Percentiles rank a stretch among this genome's conserved stretches.
Evolutionary conservation across 2,329 filamentous ascomycete genomes (phyloP).

Genomic region (Cytospora leucostoma): DNA sequence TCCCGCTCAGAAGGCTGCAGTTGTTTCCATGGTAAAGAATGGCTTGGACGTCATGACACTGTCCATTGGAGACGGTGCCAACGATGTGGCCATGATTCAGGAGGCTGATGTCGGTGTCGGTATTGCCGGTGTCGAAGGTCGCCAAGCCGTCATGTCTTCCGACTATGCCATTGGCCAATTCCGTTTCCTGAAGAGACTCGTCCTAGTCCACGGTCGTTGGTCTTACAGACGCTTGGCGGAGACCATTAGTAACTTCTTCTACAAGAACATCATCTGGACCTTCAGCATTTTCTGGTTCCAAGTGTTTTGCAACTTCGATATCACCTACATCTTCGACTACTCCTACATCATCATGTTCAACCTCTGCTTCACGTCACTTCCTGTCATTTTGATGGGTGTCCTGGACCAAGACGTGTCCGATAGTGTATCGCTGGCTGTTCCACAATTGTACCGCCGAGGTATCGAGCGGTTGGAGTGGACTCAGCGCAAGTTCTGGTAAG

Average conservation of each 20-base stretch:
- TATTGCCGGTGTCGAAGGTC: slow-evolving; percentile 89
- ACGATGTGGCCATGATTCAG: slow-evolving; percentile 97
- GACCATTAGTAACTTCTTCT: slow-evolving; percentile 98
- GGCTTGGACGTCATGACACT: slow-evolving; percentile 95
- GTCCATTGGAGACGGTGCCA: slow-evolving; percentile 89
- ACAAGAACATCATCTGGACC: slow-evolving; percentile 99
- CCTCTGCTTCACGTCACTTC: slow-evolving; percentile 91
- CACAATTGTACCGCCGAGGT: slow-evolving; percentile 90
- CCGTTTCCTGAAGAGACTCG: slow-evolving; percentile 78
- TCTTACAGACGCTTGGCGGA: slow-evolving; percentile 94
- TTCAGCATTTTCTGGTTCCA: slow-evolving; percentile 97
- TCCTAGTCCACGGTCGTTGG: slow-evolving; percentile 91
- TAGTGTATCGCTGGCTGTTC: slow-evolving; percentile 88
- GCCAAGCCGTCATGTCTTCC: slow-evolving; percentile 93
- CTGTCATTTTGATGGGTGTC: slow-evolving; percentile 93
- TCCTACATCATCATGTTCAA: slow-evolving; percentile 98
- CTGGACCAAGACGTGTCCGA: slow-evolving; percentile 97
- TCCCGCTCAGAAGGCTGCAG: slow-evolving; percentile 94
- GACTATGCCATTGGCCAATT: slow-evolving; percentile 97
- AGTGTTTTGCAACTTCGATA: slow-evolving; percentile 93
- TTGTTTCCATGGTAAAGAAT: slow-evolving; percentile 92
- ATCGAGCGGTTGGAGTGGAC: slow-evolving; percentile 98
- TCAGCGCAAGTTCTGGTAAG: slow-evolving; percentile 92
- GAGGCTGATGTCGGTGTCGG: slow-evolving; percentile 96
- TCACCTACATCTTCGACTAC: slow-evolving; percentile 96